Evolutionary conservation across 768 basidiomycete species (phyloP).

Genomic region (Sarcodon aspratus): DNA sequence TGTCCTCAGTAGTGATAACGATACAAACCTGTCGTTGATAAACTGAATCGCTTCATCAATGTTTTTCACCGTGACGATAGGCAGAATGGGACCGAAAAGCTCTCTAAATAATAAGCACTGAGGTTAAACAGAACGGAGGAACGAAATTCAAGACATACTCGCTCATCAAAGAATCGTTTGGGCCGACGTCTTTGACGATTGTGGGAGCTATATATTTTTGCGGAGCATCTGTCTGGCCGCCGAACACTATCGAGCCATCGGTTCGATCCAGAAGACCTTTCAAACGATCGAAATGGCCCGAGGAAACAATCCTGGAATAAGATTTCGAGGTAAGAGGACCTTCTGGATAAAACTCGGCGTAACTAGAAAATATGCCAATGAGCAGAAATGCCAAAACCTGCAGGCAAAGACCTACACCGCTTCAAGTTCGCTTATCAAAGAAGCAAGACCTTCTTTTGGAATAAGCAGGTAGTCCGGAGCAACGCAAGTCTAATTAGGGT

Average conservation of each 20-base stretch:
- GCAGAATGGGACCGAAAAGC: conserved; percentile 75
- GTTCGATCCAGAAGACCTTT: conserved; percentile 53
- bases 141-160: conserved; percentile 36
- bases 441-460: conserved; percentile 26
- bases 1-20: background rate
- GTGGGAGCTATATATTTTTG: conserved; percentile 62
- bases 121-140: background rate
- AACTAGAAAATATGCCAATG: conserved; percentile 9
- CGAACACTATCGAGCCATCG: conserved; percentile 51
- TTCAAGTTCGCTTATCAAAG: conserved; percentile 27
- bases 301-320: conserved; percentile 40
- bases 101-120: conserved; percentile 36
- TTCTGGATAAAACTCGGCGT: conserved; percentile 40
- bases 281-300: conserved; percentile 45
- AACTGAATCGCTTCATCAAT: conserved; percentile 63
- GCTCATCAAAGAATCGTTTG: conserved; percentile 63
- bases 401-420: conserved; percentile 24
- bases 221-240: conserved; percentile 50
- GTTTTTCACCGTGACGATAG: conserved; percentile 60
- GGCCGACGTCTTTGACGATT: conserved; percentile 48
- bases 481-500: conserved; percentile 47
- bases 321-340: conserved; percentile 28
- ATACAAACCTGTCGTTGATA: conserved; percentile 43
- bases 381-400: background rate
- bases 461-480: conserved; percentile 49